These are phyloP conservation scores for Cerrena zonata DNA, from an alignment of 1,284 basidiomycete genomes.

Conservation along the genomic window DNA sequence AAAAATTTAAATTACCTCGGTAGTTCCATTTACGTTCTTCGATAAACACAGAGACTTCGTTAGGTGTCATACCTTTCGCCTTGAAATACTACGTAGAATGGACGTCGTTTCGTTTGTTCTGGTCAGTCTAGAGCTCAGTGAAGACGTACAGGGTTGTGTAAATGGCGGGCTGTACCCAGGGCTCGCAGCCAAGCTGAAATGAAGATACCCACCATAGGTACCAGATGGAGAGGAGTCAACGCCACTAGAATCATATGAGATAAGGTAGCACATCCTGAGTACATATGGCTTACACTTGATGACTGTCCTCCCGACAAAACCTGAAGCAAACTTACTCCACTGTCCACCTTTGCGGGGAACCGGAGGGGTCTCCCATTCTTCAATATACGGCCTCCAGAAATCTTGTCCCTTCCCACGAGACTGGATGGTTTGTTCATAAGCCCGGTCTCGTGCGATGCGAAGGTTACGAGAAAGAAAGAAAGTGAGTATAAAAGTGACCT, in stretches of 20 bases:
- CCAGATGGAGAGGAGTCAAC: slow-evolving; percentile 61
- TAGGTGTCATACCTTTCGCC: slow-evolving; percentile 70
- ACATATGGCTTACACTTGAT: slow-evolving; percentile 30
- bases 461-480: slow-evolving; percentile 77
- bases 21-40: slow-evolving; percentile 87
- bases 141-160: slow-evolving; percentile 61
- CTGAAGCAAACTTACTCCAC: slow-evolving; percentile 29
- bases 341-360: slow-evolving; percentile 26
- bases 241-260: slow-evolving; percentile 42
- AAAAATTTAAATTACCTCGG: slow-evolving; percentile 56
- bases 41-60: slow-evolving; percentile 68
- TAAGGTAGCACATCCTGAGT: background rate
- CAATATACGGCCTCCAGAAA: slow-evolving; percentile 85
- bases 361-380: slow-evolving; percentile 79
- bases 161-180: slow-evolving; percentile 60
- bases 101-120: background rate
- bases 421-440: slow-evolving; percentile 73
- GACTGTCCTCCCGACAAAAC: slow-evolving; percentile 45
- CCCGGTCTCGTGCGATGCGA: slow-evolving; percentile 67
- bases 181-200: slow-evolving; percentile 64
- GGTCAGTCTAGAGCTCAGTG: background rate
- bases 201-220: slow-evolving; percentile 66
- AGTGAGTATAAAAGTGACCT: slow-evolving; percentile 65
- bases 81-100: slow-evolving; percentile 60
- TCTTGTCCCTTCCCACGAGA: slow-evolving; percentile 73